Conservation (phyloP, 345 rosid genomes). For the Nasturtium officinale region DNA sequence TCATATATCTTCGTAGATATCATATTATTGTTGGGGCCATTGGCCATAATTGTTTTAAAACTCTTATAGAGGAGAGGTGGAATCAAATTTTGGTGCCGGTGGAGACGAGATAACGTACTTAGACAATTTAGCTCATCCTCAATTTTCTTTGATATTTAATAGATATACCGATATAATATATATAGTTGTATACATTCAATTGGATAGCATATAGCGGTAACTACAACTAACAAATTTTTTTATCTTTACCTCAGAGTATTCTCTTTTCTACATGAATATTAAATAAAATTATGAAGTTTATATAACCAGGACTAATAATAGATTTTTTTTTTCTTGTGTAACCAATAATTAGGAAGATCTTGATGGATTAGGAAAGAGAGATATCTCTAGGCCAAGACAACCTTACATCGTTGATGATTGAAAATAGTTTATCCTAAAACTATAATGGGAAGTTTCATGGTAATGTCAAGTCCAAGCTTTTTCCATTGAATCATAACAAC, state of each 20-base stretch:
- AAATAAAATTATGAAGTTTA: not conserved
- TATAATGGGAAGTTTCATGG: constrained; percentile 30
- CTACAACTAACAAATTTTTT: not conserved
- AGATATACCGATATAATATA: not conserved
- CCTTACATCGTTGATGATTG: constrained; percentile 17
- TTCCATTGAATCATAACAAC: constrained; percentile 20
- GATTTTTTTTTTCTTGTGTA: not conserved
- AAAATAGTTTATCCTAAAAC: not conserved
- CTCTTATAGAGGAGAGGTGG: not conserved
- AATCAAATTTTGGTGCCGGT: not conserved
- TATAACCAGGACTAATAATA: not conserved
- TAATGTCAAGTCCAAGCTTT: constrained; percentile 16
- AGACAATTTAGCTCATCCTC: not conserved
- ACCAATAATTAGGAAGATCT: constrained; percentile 17
- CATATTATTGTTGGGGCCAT: not conserved
- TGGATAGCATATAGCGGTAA: not conserved
- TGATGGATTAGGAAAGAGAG: not conserved
- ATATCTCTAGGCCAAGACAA: not conserved
- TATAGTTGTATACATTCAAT: not conserved
- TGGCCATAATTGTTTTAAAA: not conserved
- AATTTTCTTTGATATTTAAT: too few relatives aligned
- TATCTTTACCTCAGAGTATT: not conserved
- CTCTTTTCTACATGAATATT: not conserved
- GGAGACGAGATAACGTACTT: not conserved
- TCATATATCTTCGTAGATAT: not conserved